These are phyloP conservation scores for Actinidia arguta DNA, from an alignment of 179 eudicot species.

Conservation along the genomic window DNA sequence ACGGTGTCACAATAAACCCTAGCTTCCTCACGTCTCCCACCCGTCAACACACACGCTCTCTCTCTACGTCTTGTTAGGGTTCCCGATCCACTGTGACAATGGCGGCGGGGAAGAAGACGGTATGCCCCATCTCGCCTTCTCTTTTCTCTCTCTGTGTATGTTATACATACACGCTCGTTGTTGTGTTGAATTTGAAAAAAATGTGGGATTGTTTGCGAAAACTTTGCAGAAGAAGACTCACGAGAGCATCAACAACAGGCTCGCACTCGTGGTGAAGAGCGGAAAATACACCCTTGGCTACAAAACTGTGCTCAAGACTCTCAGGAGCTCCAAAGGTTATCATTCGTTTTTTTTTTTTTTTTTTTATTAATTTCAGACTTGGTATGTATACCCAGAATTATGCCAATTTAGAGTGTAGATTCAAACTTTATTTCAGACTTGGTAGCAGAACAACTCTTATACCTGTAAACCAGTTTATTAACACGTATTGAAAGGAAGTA, in stretches of 20 bases:
- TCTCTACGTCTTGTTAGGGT: background rate
- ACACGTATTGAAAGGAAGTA: background rate
- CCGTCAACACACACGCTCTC: no score
- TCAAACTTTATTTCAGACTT: no score
- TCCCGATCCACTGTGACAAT: background rate
- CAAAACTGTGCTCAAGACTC: slow-evolving; percentile 80
- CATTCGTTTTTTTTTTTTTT: background rate
- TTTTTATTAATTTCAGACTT: background rate
- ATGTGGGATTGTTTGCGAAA: no score
- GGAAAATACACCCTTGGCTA: slow-evolving; percentile 80
- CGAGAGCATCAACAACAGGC: slow-evolving; percentile 85
- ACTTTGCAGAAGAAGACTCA: slow-evolving; percentile 81
- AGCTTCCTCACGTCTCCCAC: background rate
- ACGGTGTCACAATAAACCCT: background rate
- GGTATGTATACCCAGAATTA: no score
- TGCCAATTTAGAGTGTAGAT: no score
- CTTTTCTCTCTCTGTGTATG: background rate
- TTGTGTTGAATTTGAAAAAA: background rate
- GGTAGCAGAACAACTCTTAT: no score
- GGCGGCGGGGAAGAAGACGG: slow-evolving; percentile 19
- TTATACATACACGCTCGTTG: background rate
- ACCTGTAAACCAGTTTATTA: no score
- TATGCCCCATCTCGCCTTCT: background rate
- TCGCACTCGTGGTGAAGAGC: slow-evolving; percentile 91
- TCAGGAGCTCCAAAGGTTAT: slow-evolving; percentile 64